Percentiles rank a stretch among this genome's conserved stretches.
These are phyloP conservation scores for Senna tora DNA, from an alignment of 306 rosid species.

Conservation along the genomic window DNA sequence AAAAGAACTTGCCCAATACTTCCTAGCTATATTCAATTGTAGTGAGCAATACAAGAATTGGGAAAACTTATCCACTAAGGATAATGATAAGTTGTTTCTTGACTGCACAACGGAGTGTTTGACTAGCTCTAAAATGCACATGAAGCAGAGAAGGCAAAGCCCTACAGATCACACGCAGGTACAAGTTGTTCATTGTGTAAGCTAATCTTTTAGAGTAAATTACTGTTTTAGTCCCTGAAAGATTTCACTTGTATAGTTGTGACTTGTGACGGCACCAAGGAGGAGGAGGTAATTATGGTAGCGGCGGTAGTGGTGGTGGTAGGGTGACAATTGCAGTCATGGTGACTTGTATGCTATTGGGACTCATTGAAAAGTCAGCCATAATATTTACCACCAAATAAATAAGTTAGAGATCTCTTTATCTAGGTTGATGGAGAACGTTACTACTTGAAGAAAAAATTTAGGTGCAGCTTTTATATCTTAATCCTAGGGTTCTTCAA, in stretches of 20 bases:
- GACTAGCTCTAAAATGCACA: slow-evolving; percentile 37
- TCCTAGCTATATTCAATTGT: slow-evolving; percentile 49
- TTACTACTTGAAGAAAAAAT: neutral
- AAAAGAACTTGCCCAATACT: slow-evolving; percentile 57
- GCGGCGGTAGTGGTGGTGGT: too few relatives aligned
- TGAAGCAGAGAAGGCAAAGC: slow-evolving; percentile 50
- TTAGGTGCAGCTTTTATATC: too few relatives aligned
- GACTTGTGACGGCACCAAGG: too few relatives aligned
- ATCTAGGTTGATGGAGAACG: slow-evolving; percentile 12
- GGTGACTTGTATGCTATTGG: slow-evolving; percentile 7
- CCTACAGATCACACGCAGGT: slow-evolving; percentile 89
- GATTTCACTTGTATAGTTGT: too few relatives aligned
- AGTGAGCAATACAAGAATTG: slow-evolving; percentile 49
- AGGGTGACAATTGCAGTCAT: too few relatives aligned
- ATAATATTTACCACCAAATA: neutral
- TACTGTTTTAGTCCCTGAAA: too few relatives aligned
- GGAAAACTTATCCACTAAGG: slow-evolving; percentile 36
- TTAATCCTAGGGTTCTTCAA: too few relatives aligned
- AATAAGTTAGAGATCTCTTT: neutral
- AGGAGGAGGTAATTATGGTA: too few relatives aligned
- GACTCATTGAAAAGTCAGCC: slow-evolving; percentile 9
- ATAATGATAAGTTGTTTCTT: slow-evolving; percentile 19
- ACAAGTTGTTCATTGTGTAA: neutral
- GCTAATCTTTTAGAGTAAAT: too few relatives aligned
- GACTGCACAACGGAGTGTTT: slow-evolving; percentile 26